Evolutionary conservation across 306 rosid genomes (phyloP), one percentile per base, ranked within the genome.

Genomic region (Cicer arietinum): DNA sequence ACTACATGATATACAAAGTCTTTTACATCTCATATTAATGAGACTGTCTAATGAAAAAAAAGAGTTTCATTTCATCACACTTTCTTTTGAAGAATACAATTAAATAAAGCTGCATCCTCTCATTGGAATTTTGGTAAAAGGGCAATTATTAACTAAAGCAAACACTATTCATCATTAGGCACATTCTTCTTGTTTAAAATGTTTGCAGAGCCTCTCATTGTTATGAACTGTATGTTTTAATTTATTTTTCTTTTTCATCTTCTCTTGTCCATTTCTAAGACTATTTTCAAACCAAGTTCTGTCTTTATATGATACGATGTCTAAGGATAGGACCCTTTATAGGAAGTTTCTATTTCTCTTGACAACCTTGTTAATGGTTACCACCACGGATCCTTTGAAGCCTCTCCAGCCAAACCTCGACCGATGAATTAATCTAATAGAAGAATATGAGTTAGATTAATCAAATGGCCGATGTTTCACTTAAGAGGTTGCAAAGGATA

Each of bases 301-400:
- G 37, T 30, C 6, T 30, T 30, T 30, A 2, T 30, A 30, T 30
- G 37, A 30, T 30, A 30, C 37, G 4, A 30, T 3, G 4, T 30
- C 6, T 30, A 30, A 30, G 37, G 37, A 30, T 30, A 30, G 37
- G 0, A 30, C 37, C 6, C 37, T 78, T 68, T 20, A 42, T 14
- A 20, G 41, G 5, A 71, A 62, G 43, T 42, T 72, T 37, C 54
- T 59, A 53, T 43, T 17, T 45, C 70, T 69, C 75, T 69, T 42
- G 7, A 59, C 64, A 71, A 7, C 44, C 37, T 54, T 25, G 10
- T 25, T 71, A n/a, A n/a, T 50, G 18, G 54, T 50, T 13, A 13
- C 18, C 8, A 51, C 20, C 17, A n/a, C 1, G 22, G 16, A 6
- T 51, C 56, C 4, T 51, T 51, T 51, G 18, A 10, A n/a, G 7